Percentiles rank a stretch among this genome's conserved stretches.
Evolutionary conservation across 768 basidiomycete genomes (phyloP).

Genomic region (Boletus coccyginus): DNA sequence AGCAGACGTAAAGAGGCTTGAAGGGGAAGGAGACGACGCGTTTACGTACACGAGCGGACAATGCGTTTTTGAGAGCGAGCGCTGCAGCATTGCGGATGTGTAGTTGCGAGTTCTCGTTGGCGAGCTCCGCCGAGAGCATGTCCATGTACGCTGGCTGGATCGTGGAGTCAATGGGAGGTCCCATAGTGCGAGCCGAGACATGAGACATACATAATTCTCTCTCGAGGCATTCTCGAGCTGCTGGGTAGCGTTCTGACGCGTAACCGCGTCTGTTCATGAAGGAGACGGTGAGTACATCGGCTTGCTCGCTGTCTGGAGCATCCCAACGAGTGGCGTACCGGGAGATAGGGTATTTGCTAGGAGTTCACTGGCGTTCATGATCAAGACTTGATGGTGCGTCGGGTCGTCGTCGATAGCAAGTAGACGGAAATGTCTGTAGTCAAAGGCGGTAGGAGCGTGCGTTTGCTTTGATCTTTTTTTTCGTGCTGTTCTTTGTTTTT

Average conservation of each 20-base stretch:
- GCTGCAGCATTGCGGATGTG: constrained; percentile 95
- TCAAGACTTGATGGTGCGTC: constrained; percentile 30
- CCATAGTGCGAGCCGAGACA: constrained; percentile 29
- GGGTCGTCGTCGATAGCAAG: constrained; percentile 23
- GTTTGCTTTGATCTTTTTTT: constrained; percentile 14
- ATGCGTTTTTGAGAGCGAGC: constrained; percentile 92
- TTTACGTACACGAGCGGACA: constrained; percentile 80
- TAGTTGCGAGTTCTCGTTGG: constrained; percentile 64
- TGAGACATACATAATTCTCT: constrained; percentile 80
- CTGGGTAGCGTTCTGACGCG: constrained; percentile 89
- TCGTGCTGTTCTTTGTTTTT: not conserved
- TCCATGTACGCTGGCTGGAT: constrained; percentile 87
- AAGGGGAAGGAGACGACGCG: constrained; percentile 17
- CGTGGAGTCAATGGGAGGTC: constrained; percentile 11
- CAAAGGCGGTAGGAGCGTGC: constrained; percentile 10
- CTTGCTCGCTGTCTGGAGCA: constrained; percentile 34
- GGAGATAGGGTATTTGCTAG: constrained; percentile 91
- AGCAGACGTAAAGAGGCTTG: constrained; percentile 15
- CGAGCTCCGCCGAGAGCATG: constrained; percentile 83
- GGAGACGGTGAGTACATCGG: constrained; percentile 23
- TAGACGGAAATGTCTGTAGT: constrained; percentile 13
- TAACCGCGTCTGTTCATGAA: constrained; percentile 64
- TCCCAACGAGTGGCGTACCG: constrained; percentile 50
- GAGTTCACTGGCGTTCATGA: constrained; percentile 89
- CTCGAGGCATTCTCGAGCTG: constrained; percentile 83